Percentiles rank a stretch among this genome's conserved stretches.
These are phyloP conservation scores for Helianthus tuberosus DNA, from an alignment of 129 eudicot species.

Conservation along the genomic window DNA sequence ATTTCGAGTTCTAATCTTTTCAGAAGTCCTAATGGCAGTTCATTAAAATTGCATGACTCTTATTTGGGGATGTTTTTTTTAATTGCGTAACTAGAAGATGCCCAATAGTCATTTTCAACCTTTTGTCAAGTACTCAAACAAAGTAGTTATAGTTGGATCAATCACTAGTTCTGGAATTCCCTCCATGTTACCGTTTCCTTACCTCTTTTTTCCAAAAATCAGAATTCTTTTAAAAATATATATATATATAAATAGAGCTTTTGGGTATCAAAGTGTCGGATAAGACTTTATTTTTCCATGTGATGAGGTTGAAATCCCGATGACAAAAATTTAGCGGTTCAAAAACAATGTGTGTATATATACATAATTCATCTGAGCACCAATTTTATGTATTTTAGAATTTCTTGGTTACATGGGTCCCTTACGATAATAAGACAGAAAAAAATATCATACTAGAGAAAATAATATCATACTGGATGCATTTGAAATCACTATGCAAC, in stretches of 20 bases:
- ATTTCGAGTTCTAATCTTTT: no score
- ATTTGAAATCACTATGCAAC: neutral
- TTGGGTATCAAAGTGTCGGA: no score
- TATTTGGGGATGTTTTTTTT: neutral
- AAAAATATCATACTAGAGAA: no score
- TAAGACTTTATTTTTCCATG: no score
- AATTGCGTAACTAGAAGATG: constrained; percentile 24
- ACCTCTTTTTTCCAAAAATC: neutral
- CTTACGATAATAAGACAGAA: neutral
- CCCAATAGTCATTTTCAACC: constrained; percentile 37
- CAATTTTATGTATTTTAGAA: neutral
- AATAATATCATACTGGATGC: no score
- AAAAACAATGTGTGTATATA: neutral
- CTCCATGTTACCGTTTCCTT: constrained; percentile 24
- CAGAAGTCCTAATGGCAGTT: no score
- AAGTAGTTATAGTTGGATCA: constrained; percentile 49
- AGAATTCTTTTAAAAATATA: neutral
- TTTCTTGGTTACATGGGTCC: neutral
- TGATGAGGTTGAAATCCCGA: no score
- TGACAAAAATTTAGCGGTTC: no score
- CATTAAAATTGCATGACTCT: no score
- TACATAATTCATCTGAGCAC: neutral
- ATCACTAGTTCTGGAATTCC: constrained; percentile 32
- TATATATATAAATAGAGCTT: neutral
- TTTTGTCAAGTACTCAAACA: constrained; percentile 29